phyloP scores from a whole-genome alignment of 1,284 basidiomycete genomes.

The Apiotrichum brassicae region DNA sequence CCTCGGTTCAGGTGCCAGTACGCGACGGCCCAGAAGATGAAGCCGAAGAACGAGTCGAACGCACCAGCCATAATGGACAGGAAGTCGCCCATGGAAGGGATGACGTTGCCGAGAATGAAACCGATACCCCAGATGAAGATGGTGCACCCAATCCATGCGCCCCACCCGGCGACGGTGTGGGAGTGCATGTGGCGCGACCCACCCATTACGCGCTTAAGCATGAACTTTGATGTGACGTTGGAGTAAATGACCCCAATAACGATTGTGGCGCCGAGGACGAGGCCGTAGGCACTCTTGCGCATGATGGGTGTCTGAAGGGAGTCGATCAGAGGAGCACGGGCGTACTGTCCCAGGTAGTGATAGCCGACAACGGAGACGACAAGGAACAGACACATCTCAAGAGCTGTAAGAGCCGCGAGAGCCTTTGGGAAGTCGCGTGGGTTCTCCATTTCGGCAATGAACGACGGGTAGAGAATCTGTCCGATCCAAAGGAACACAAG shows the following conservation, averaged over 20 bases:
- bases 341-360: slow-evolving; percentile 40
- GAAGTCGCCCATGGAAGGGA: slow-evolving; percentile 50
- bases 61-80: slow-evolving; percentile 43
- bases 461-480: slow-evolving; percentile 50
- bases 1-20: slow-evolving; percentile 47
- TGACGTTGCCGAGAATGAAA: slow-evolving; percentile 53
- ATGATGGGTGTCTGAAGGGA: slow-evolving; percentile 47
- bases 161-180: slow-evolving; percentile 59
- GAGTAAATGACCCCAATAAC: slow-evolving; percentile 42
- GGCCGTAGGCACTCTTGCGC: slow-evolving; percentile 49
- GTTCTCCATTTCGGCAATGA: slow-evolving; percentile 37
- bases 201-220: slow-evolving; percentile 45
- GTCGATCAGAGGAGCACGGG: slow-evolving; percentile 42
- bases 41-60: slow-evolving; percentile 35
- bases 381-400: slow-evolving; percentile 57
- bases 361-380: slow-evolving; percentile 60
- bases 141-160: slow-evolving; percentile 55
- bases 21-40: slow-evolving; percentile 49
- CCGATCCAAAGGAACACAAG: slow-evolving; percentile 56
- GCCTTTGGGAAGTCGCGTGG: slow-evolving; percentile 57
- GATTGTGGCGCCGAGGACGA: slow-evolving; percentile 34
- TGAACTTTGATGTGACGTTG: slow-evolving; percentile 35
- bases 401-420: slow-evolving; percentile 47
- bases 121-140: slow-evolving; percentile 55
- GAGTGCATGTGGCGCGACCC: slow-evolving; percentile 52